These are phyloP conservation scores for Symbiodinium natans DNA, from an alignment of 73 alveolate genomes.

Conservation along the genomic window DNA sequence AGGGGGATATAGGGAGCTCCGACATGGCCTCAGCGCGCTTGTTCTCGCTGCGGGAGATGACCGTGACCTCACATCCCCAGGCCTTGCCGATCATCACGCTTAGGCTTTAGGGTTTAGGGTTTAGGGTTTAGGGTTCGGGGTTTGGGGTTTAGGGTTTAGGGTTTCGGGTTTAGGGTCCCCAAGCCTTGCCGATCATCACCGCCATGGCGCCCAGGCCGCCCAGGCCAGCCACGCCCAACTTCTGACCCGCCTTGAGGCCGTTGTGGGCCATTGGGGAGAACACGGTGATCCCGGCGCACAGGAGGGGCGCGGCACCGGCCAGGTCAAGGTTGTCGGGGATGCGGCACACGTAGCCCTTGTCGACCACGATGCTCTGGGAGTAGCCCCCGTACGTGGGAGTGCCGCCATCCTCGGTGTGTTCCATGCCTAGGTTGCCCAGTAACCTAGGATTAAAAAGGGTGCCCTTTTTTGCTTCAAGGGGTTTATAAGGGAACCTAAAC, in stretches of 20 bases:
- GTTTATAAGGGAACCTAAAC: too few species aligned
- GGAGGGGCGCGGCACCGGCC: conserved; percentile 96
- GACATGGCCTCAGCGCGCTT: conserved; percentile 50
- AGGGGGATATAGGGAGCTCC: too few species aligned
- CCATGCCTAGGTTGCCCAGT: too few species aligned
- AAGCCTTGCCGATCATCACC: conserved; percentile 90
- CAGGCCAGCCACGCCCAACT: conserved; percentile 96
- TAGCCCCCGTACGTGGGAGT: conserved; percentile 96
- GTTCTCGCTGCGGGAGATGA: conserved; percentile 95
- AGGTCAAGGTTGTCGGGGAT: conserved; percentile 96
- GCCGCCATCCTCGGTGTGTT: conserved; percentile 75
- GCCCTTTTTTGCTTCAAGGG: too few species aligned
- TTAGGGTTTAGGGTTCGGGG: too few species aligned
- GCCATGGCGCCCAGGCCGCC: conserved; percentile 98
- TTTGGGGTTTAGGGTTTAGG: too few species aligned
- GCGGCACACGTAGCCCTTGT: conserved; percentile 95
- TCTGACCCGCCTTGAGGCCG: conserved; percentile 96
- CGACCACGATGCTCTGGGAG: conserved; percentile 96
- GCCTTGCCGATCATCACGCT: conserved; percentile 94
- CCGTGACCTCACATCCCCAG: conserved; percentile 96
- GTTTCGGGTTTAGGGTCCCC: too few species aligned
- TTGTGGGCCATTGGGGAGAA: conserved; percentile 95
- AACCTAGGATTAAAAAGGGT: too few species aligned
- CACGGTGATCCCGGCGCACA: conserved; percentile 97
- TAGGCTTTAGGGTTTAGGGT: too few species aligned